These are phyloP conservation scores for Globisporangium heterothallicum DNA, from an alignment of 352 stramenopile genomes.

Conservation along the genomic window DNA sequence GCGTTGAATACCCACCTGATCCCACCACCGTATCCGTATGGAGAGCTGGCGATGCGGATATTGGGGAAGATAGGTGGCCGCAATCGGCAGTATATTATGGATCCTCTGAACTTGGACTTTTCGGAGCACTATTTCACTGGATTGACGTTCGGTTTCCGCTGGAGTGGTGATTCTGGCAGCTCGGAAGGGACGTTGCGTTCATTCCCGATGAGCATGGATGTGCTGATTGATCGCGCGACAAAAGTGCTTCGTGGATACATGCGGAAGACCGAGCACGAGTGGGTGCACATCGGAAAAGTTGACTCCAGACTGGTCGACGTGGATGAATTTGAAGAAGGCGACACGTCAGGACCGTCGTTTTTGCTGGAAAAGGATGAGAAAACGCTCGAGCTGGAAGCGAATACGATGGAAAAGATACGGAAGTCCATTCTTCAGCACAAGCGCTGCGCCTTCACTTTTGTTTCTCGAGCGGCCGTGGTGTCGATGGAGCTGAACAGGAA, in stretches of 20 bases:
- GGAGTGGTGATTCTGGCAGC: slow-evolving; percentile 19
- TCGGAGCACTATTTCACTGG: slow-evolving; percentile 35
- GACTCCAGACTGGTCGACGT: slow-evolving; percentile 54
- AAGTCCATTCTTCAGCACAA: slow-evolving; percentile 73
- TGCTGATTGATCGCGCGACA: slow-evolving; percentile 36
- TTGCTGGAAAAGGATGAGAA: slow-evolving; percentile 85
- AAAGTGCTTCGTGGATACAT: slow-evolving; percentile 60
- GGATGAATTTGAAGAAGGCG: slow-evolving; percentile 65
- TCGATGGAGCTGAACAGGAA: slow-evolving; percentile 40
- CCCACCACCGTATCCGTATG: slow-evolving; percentile 96
- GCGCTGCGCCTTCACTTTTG: slow-evolving; percentile 62
- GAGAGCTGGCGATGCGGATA: slow-evolving; percentile 93
- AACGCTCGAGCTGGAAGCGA: slow-evolving; percentile 63
- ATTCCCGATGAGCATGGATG: slow-evolving; percentile 61
- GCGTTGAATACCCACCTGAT: slow-evolving; percentile 94
- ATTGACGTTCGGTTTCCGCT: slow-evolving; percentile 51
- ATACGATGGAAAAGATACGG: slow-evolving; percentile 63
- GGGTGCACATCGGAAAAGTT: slow-evolving; percentile 45
- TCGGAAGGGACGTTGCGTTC: slow-evolving; percentile 8
- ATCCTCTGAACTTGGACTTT: slow-evolving; percentile 64
- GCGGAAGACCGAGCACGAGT: slow-evolving; percentile 41
- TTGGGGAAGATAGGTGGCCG: slow-evolving; percentile 96
- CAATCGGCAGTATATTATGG: slow-evolving; percentile 88
- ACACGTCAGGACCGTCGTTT: slow-evolving; percentile 30
- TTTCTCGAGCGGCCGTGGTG: slow-evolving; percentile 48